Evolutionary conservation across 805 yeast species (phyloP).

Genomic region (Yamadazyma olivae): DNA sequence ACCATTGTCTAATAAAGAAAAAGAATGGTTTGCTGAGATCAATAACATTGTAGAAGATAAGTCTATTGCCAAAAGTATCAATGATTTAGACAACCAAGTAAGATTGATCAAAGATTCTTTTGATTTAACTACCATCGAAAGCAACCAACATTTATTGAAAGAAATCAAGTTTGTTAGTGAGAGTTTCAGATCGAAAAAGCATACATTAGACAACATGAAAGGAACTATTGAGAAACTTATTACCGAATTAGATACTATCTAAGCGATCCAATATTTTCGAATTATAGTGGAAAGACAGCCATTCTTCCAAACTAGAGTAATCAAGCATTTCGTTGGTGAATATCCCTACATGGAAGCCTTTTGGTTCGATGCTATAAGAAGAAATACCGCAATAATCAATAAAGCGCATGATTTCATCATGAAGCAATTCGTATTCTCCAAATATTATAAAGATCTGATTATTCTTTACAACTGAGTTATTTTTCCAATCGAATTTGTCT

Average conservation of each 20-base stretch:
- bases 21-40: constrained; percentile 35
- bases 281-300: not conserved
- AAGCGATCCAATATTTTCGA: not conserved
- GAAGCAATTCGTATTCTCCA: constrained; percentile 30
- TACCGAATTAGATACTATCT: not conserved
- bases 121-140: constrained; percentile 7
- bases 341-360: constrained; percentile 30
- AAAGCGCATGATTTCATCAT: constrained; percentile 23
- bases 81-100: constrained; percentile 20
- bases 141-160: not conserved
- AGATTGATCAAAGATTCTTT: constrained; percentile 8
- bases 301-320: constrained; percentile 8
- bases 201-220: not conserved
- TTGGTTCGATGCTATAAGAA: constrained; percentile 18
- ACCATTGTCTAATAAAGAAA: constrained; percentile 35
- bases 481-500: constrained; percentile 10
- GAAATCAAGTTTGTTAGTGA: not conserved
- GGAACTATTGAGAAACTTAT: not conserved
- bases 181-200: not conserved
- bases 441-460: constrained; percentile 18
- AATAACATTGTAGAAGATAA: constrained; percentile 19
- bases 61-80: constrained; percentile 10
- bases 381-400: constrained; percentile 12
- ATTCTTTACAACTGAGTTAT: constrained; percentile 17
- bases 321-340: constrained; percentile 29